Evolutionary conservation across 2,329 filamentous ascomycete species (phyloP).

Genomic region (Colletotrichum godetiae): DNA sequence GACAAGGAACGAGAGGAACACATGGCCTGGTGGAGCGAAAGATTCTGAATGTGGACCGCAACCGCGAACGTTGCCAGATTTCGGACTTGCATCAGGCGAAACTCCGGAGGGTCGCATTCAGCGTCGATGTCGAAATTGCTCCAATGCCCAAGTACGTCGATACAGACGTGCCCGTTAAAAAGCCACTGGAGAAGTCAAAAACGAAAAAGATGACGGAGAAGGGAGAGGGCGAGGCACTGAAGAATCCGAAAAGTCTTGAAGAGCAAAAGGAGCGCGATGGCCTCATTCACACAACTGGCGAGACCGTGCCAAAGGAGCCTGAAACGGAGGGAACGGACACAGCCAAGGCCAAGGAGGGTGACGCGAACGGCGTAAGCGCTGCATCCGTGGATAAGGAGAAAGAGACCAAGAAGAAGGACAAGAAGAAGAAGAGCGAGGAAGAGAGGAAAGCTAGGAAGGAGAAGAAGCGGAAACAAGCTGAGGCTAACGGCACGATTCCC

Average conservation of each 20-base stretch:
- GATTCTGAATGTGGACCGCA: slow-evolving; percentile 85
- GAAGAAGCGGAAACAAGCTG: slow-evolving; percentile 84
- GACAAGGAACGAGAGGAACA: slow-evolving; percentile 56
- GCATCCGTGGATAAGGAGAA: slow-evolving; percentile 46
- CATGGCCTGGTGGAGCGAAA: slow-evolving; percentile 83
- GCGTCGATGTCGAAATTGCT: slow-evolving; percentile 96
- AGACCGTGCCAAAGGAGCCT: slow-evolving; percentile 52
- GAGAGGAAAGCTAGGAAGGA: slow-evolving; percentile 94
- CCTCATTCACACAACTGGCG: slow-evolving; percentile 53
- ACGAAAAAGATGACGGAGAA: slow-evolving; percentile 76
- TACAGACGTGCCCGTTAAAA: slow-evolving; percentile 55
- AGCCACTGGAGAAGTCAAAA: slow-evolving; percentile 59
- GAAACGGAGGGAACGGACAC: slow-evolving; percentile 48
- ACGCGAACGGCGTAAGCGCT: slow-evolving; percentile 37
- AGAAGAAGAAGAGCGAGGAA: slow-evolving; percentile 94
- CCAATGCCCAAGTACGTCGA: slow-evolving; percentile 84
- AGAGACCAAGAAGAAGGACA: slow-evolving; percentile 85
- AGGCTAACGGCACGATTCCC: slow-evolving; percentile 88
- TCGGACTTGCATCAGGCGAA: slow-evolving; percentile 84
- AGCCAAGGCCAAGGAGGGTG: slow-evolving; percentile 39
- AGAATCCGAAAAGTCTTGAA: slow-evolving; percentile 70
- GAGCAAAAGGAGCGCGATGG: slow-evolving; percentile 63
- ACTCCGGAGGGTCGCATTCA: slow-evolving; percentile 90
- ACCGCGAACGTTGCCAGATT: slow-evolving; percentile 83
- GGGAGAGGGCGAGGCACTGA: slow-evolving; percentile 79